Base-by-base conservation (phyloP, 176 grass and related monocot species). In the Tillandsia fasciculata region DNA sequence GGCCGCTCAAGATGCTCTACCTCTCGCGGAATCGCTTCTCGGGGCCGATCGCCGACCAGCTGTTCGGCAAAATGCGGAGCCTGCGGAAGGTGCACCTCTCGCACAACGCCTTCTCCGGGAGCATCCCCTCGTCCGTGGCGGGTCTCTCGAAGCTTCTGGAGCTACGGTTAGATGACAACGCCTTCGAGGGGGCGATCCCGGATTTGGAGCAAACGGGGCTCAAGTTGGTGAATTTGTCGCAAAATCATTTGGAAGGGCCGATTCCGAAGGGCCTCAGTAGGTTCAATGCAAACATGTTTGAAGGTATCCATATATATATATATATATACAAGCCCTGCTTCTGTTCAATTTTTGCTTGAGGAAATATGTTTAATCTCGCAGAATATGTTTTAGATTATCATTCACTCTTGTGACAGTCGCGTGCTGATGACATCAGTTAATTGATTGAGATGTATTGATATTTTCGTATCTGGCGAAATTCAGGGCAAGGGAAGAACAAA, bases 201-300 rank as follows among this genome's bases (percentile, higher is more conserved):
- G 79, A 85, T 53, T 68, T 91, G 29, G 7, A 51, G 3, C 82
- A 87, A 52, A n/a, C n/a, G 33, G 27, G 2, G 2, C 74, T 91
- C 22, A 0, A 13, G 11, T 3, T 27, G 65, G 74, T 89, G 58
- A 42, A 92, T 67, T 11, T 97, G 67, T 66, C 81, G 13, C 8
- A 81, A 47, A 92, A 97, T 78, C 72, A 86, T 27, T 76, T 97
- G 53, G 77, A 76, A 6, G 94, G 94, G 2, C 74, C 78, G 0
- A 70, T 97, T 58, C 89, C 94, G 2, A 9, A 10, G 0, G 65
- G 69, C 1, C 83, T 97, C 15, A 82, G 11, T 11, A 54, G 52
- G 23, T 82, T 87, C 57, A 8, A 56, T 13, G 48, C 77, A 47
- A 42, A 11, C 11, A 8, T 51, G 7, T 79, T 97, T 63, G 70